phyloP scores from a whole-genome alignment of 2,329 filamentous ascomycete species.

The Cladosporium cucumerinum region DNA sequence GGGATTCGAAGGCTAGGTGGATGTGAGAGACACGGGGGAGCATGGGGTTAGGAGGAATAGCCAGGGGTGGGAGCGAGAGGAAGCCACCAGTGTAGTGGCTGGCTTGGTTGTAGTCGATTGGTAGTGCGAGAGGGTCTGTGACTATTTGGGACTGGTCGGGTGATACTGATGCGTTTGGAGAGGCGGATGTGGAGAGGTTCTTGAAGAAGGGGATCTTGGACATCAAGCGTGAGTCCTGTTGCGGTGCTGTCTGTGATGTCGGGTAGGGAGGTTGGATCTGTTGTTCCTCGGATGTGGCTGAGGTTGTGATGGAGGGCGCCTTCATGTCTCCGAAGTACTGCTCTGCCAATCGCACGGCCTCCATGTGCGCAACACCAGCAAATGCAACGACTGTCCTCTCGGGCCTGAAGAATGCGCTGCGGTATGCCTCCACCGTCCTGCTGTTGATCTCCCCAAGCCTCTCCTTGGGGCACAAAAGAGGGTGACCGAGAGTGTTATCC shows the following conservation, averaged over 20 bases:
- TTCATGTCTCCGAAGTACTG: constrained; percentile 92
- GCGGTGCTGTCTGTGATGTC: constrained; percentile 37
- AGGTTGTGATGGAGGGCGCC: constrained; percentile 25
- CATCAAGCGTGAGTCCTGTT: constrained; percentile 64
- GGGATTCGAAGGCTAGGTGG: constrained; percentile 90
- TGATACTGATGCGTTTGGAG: constrained; percentile 58
- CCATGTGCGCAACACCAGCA: constrained; percentile 78
- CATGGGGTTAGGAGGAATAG: constrained; percentile 72
- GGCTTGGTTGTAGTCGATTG: constrained; percentile 58
- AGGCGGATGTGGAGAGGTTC: constrained; percentile 73
- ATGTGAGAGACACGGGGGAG: constrained; percentile 84
- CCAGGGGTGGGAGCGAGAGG: constrained; percentile 76
- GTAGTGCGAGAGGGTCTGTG: constrained; percentile 44
- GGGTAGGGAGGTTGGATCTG: constrained; percentile 33
- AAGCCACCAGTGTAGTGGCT: constrained; percentile 93
- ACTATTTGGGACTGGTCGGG: constrained; percentile 46
- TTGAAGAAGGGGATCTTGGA: constrained; percentile 89
- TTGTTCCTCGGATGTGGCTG: constrained; percentile 25
- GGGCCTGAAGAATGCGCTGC: constrained; percentile 79
- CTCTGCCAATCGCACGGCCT: constrained; percentile 75
- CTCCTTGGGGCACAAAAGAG: constrained; percentile 84
- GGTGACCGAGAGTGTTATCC: constrained; percentile 93
- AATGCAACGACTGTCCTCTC: constrained; percentile 94
- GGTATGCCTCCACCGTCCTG: constrained; percentile 71
- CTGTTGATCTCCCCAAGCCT: constrained; percentile 71